Conservation (phyloP, 352 stramenopile species). For the Blastocystis sp. region DNA sequence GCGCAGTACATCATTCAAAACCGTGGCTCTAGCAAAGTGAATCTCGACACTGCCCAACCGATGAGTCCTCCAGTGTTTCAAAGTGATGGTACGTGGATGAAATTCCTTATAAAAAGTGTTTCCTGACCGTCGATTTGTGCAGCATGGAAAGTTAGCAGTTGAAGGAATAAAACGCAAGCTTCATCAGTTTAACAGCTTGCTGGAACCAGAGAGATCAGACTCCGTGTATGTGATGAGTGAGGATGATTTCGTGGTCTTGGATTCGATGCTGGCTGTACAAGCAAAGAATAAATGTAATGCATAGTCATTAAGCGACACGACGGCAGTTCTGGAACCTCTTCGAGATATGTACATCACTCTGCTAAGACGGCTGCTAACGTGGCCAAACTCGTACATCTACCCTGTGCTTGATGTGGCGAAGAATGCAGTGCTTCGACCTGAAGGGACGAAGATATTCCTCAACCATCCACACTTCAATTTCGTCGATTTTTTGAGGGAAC, state of each 20-base stretch:
- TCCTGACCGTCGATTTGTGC: background rate
- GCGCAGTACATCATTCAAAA: constrained; percentile 34
- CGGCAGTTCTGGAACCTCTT: background rate
- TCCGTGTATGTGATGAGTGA: background rate
- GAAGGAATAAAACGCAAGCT: background rate
- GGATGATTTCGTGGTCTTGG: background rate
- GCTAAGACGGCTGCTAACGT: background rate
- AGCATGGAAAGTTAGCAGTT: background rate
- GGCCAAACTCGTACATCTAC: background rate
- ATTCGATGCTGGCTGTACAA: background rate
- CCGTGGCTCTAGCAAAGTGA: background rate
- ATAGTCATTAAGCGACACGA: no score
- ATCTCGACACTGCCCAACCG: background rate
- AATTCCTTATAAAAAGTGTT: background rate
- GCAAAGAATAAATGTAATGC: no score
- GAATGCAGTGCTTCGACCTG: background rate
- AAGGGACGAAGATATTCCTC: background rate
- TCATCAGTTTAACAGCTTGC: background rate
- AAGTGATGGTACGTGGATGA: background rate
- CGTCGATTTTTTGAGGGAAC: background rate
- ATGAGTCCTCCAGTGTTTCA: background rate
- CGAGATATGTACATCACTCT: background rate
- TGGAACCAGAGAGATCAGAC: background rate
- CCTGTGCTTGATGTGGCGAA: constrained; percentile 1
- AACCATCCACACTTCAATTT: background rate